Percentiles rank a stretch among this genome's conserved stretches.
Evolutionary conservation across 768 basidiomycete species (phyloP).

Genomic region (Mycena albidolilacea): DNA sequence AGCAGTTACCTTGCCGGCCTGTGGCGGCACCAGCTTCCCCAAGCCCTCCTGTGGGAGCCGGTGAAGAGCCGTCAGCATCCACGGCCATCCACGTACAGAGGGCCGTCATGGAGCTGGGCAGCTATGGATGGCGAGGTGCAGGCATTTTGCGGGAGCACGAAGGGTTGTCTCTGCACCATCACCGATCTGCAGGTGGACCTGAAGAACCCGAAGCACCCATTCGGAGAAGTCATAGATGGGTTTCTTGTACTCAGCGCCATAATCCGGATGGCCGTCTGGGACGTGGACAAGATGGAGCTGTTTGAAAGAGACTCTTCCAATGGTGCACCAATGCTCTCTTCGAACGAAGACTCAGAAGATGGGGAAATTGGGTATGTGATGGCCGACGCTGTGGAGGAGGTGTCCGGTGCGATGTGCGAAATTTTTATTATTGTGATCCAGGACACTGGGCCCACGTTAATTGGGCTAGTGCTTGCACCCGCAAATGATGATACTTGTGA

Average conservation of each 20-base stretch:
- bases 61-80: neutral
- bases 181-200: neutral
- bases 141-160: neutral
- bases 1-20: neutral
- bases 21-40: neutral
- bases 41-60: neutral
- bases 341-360: neutral
- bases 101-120: neutral
- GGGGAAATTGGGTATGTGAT: neutral
- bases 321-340: neutral
- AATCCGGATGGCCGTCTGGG: neutral
- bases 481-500: too few species aligned
- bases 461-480: too few species aligned
- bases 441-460: too few species aligned
- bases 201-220: neutral
- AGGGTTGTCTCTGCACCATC: neutral
- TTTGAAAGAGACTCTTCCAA: neutral
- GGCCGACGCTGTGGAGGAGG: neutral
- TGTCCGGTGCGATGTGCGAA: neutral
- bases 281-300: neutral
- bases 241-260: neutral
- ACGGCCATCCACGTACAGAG: neutral
- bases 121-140: neutral
- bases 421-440: neutral
- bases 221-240: neutral